Evolutionary conservation across 257 asterid genomes (phyloP).

Genomic region (Plantago elongata): DNA sequence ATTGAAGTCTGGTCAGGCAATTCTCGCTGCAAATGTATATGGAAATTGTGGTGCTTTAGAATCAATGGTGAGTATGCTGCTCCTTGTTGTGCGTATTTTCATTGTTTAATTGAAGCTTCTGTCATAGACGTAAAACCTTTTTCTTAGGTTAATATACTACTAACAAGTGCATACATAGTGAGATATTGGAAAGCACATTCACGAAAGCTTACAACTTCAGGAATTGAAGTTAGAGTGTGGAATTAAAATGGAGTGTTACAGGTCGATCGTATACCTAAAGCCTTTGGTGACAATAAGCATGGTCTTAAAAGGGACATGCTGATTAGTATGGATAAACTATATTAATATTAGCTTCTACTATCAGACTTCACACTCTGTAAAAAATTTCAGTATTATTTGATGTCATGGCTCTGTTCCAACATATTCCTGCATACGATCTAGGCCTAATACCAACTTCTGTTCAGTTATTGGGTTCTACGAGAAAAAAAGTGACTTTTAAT

Average conservation of each 20-base stretch:
- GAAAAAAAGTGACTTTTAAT: no score
- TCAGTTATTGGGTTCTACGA: no score
- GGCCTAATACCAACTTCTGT: no score
- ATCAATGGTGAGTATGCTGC: constrained; percentile 33
- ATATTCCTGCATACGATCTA: no score
- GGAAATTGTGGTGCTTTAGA: constrained; percentile 44
- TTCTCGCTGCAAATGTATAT: constrained; percentile 45
- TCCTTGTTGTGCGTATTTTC: not conserved
- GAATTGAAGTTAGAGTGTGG: not conserved
- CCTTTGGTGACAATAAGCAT: no score
- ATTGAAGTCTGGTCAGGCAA: constrained; percentile 58
- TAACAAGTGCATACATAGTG: not conserved
- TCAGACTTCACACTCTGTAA: no score
- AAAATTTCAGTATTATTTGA: no score
- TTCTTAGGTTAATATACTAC: not conserved
- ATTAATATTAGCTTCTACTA: no score
- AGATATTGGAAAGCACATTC: not conserved
- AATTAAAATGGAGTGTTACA: not conserved
- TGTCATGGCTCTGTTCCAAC: no score
- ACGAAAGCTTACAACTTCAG: not conserved
- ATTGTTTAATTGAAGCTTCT: constrained; percentile 1
- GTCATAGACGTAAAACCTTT: not conserved
- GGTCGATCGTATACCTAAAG: no score
- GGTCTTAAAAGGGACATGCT: no score
- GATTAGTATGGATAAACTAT: no score